Evolutionary conservation across 371 early-diverging fungal species (phyloP).

Genomic region (Mortierella sp.): DNA sequence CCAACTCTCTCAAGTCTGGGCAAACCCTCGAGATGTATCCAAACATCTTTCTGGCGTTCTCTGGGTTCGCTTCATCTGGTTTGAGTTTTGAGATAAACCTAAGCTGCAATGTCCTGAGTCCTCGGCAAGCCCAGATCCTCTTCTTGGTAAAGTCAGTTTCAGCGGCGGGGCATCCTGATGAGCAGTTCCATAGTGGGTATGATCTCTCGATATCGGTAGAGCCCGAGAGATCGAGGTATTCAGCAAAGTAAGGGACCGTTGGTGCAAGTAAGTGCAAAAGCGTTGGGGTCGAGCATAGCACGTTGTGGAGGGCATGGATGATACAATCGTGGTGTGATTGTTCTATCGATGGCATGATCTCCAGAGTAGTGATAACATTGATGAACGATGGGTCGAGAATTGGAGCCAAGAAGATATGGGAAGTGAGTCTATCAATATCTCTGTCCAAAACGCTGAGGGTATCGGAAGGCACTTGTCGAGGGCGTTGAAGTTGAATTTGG

Average conservation of each 20-base stretch:
- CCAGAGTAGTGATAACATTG: slow-evolving; percentile 11
- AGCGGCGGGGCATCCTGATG: background rate
- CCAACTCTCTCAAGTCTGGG: slow-evolving; percentile 18
- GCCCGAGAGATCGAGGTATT: slow-evolving; percentile 21
- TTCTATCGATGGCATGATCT: slow-evolving; percentile 2
- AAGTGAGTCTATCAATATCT: background rate
- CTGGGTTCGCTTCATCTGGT: slow-evolving; percentile 1
- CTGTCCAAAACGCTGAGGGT: slow-evolving; percentile 1
- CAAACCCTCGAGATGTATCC: slow-evolving; percentile 26
- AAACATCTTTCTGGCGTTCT: slow-evolving; percentile 29
- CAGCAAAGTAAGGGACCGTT: slow-evolving; percentile 14
- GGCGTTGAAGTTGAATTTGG: background rate
- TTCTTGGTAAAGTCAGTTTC: background rate
- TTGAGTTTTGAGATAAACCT: background rate
- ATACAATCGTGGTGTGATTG: background rate
- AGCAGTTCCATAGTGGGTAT: slow-evolving; percentile 7
- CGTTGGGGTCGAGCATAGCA: slow-evolving; percentile 15
- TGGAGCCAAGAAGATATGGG: background rate
- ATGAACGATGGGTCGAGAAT: background rate
- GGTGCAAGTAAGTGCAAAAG: slow-evolving; percentile 18
- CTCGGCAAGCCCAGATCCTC: slow-evolving; percentile 26
- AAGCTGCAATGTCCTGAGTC: slow-evolving; percentile 17
- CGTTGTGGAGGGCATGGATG: slow-evolving; percentile 16
- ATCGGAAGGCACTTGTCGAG: background rate
- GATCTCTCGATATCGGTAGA: background rate